These are phyloP conservation scores for Cutaneotrichosporon dermatis DNA, from an alignment of 1,284 basidiomycete genomes.

Conservation along the genomic window DNA sequence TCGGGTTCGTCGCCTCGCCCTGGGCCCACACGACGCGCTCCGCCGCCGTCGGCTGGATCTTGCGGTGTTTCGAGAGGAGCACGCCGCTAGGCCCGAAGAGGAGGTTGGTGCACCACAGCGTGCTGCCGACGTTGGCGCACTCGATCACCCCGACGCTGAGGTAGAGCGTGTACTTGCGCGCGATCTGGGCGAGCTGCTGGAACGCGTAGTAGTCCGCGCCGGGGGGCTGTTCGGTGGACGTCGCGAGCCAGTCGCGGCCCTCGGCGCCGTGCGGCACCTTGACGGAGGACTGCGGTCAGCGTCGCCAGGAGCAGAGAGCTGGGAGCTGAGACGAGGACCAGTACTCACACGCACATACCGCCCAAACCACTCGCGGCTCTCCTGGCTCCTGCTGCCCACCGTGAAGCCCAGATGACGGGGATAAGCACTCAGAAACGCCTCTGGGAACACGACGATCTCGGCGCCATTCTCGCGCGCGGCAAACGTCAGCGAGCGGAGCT, in stretches of 20 bases:
- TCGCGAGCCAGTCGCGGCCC: conserved; percentile 21
- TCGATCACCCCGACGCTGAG: conserved; percentile 68
- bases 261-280: conserved; percentile 23
- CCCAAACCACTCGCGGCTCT: conserved; percentile 34
- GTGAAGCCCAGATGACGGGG: conserved; percentile 38
- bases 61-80: conserved; percentile 64
- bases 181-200: conserved; percentile 22
- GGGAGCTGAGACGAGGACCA: neutral
- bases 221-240: conserved; percentile 3
- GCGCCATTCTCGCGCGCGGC: conserved; percentile 56
- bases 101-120: conserved; percentile 65
- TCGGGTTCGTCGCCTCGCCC: conserved; percentile 42
- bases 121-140: conserved; percentile 56
- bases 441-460: conserved; percentile 65
- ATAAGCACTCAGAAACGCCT: conserved; percentile 56
- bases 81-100: conserved; percentile 61
- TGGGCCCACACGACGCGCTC: conserved; percentile 69
- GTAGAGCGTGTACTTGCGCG: conserved; percentile 48
- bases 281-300: conserved; percentile 19
- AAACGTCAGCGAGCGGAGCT: conserved; percentile 56
- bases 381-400: conserved; percentile 29
- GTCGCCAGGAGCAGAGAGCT: too few relatives aligned
- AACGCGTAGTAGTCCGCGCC: conserved; percentile 23
- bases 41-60: conserved; percentile 64
- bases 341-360: conserved; percentile 49